phyloP scores from a whole-genome alignment of 441 rosid species.

The Erysimum cheiri region DNA sequence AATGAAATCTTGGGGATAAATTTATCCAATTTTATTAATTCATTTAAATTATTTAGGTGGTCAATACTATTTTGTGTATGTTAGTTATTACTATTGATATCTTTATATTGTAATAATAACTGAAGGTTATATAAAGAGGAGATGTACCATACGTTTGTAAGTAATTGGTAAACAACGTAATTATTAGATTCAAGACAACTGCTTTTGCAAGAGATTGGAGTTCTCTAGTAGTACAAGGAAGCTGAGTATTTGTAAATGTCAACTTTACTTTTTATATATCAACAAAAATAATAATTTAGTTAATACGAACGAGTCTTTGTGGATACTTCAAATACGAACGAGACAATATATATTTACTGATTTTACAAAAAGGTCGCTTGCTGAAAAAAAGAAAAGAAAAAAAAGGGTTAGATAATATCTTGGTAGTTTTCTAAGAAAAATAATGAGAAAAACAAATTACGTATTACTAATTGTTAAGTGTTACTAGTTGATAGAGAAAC shows the following conservation, averaged over 20 bases:
- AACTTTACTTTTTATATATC: constrained; percentile 1
- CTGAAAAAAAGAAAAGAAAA: too few species aligned
- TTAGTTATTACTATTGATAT: not conserved
- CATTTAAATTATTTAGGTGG: not conserved
- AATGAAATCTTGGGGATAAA: not conserved
- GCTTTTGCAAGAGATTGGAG: constrained; percentile 21
- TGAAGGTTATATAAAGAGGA: constrained; percentile 4
- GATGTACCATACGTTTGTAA: constrained; percentile 37
- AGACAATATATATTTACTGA: not conserved
- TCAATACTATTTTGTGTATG: not conserved
- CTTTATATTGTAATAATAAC: too few species aligned
- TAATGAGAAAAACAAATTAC: not conserved
- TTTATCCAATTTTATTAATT: not conserved
- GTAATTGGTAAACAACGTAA: not conserved
- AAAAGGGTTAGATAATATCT: too few species aligned
- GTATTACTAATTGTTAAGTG: not conserved
- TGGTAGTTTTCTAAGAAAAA: not conserved
- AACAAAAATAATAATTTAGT: too few species aligned
- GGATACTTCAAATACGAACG: not conserved
- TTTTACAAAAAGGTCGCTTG: not conserved
- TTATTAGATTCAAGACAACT: not conserved
- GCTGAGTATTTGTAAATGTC: constrained; percentile 22
- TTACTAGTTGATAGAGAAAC: constrained; percentile 11
- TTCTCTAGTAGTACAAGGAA: constrained; percentile 40
- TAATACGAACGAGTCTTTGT: constrained; percentile 6